phyloP scores from a whole-genome alignment of 2,329 filamentous ascomycete genomes.

The Harringtonia lauricola region DNA sequence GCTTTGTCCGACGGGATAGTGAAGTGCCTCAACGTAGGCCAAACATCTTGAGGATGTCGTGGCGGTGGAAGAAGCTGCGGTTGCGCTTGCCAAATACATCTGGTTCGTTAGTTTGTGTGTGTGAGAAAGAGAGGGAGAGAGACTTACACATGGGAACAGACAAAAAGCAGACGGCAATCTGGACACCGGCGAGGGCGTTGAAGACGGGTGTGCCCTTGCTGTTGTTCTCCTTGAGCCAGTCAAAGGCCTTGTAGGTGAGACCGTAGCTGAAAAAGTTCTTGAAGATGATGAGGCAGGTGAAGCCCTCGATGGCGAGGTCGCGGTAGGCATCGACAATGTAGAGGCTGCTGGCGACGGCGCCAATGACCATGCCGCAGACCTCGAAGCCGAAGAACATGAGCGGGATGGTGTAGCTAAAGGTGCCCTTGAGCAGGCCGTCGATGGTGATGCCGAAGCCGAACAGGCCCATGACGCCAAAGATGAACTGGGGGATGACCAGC shows the following conservation, averaged over 20 bases:
- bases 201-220: conserved; percentile 46
- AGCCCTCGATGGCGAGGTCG: conserved; percentile 74
- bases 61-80: conserved; percentile 61
- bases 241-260: conserved; percentile 72
- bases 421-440: conserved; percentile 37
- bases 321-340: conserved; percentile 91
- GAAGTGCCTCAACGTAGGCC: neutral
- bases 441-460: conserved; percentile 77
- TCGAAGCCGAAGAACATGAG: conserved; percentile 76
- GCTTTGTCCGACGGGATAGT: no score
- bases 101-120: conserved; percentile 20
- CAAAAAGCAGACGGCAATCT: conserved; percentile 63
- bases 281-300: conserved; percentile 83
- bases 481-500: conserved; percentile 69
- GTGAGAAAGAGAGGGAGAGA: no score
- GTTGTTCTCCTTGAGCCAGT: conserved; percentile 65
- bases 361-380: conserved; percentile 84
- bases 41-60: conserved; percentile 53
- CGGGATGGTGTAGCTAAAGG: conserved; percentile 62
- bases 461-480: conserved; percentile 67
- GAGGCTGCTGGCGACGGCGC: conserved; percentile 71
- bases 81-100: conserved; percentile 72
- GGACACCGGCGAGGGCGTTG: conserved; percentile 61
- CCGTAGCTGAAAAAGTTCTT: conserved; percentile 90
- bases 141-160: conserved; percentile 69